Conservation (phyloP, 768 basidiomycete species). For the Cystobasidium tubakii region DNA sequence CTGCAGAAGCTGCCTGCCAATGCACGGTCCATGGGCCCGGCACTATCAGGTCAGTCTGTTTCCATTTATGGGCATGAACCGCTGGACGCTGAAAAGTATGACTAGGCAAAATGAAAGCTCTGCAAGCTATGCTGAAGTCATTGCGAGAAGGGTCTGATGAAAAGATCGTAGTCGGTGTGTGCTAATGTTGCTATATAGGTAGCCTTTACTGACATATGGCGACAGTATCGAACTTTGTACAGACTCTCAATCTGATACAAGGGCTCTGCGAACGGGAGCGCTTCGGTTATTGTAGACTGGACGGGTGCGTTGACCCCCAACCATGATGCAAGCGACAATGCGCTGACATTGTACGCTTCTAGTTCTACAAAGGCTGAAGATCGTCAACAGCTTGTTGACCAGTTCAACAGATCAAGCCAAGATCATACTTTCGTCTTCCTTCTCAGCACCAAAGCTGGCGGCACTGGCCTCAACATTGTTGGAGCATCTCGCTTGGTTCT, state of each 20-base stretch:
- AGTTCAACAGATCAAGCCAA: slow-evolving; percentile 74
- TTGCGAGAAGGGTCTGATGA: slow-evolving; percentile 70
- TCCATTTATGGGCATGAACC: neutral
- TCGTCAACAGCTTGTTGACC: slow-evolving; percentile 77
- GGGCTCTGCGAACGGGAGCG: slow-evolving; percentile 68
- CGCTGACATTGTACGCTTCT: neutral
- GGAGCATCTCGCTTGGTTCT: slow-evolving; percentile 82
- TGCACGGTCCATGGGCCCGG: slow-evolving; percentile 55
- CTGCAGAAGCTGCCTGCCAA: slow-evolving; percentile 46
- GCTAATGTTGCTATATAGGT: neutral
- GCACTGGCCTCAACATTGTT: slow-evolving; percentile 85
- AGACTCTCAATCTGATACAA: slow-evolving; percentile 86
- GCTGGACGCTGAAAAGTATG: neutral
- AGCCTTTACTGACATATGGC: neutral
- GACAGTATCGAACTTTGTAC: slow-evolving; percentile 78
- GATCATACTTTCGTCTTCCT: slow-evolving; percentile 70
- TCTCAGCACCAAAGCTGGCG: slow-evolving; percentile 89
- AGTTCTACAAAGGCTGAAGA: slow-evolving; percentile 46
- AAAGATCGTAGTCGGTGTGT: slow-evolving; percentile 68
- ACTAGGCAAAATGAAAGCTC: slow-evolving; percentile 66
- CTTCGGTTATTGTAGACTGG: slow-evolving; percentile 76
- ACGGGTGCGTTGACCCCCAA: slow-evolving; percentile 59
- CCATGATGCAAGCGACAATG: neutral
- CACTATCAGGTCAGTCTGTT: slow-evolving; percentile 64
- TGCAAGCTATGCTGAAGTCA: slow-evolving; percentile 61